Percentiles rank a stretch among this genome's conserved stretches.
Evolutionary conservation across 371 early-diverging fungal genomes (phyloP).

Genomic region (Scutellospora calospora): DNA sequence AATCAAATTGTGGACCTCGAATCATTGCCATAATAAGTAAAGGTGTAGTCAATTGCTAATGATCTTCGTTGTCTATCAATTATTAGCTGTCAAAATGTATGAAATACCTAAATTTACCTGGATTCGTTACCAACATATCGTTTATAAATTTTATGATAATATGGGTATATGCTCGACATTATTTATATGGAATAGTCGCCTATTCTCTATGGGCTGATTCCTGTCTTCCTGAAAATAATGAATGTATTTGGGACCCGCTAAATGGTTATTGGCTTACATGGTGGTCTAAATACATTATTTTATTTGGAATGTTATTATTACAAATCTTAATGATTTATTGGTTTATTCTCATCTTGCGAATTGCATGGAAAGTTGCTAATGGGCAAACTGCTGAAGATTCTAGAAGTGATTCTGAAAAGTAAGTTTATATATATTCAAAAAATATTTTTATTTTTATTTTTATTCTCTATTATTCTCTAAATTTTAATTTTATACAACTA

Average conservation of each 20-base stretch:
- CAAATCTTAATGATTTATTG: constrained; percentile 80
- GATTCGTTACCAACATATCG: constrained; percentile 64
- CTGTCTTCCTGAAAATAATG: constrained; percentile 25
- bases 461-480: background rate
- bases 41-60: background rate
- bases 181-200: constrained; percentile 65
- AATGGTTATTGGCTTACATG: constrained; percentile 36
- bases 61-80: background rate
- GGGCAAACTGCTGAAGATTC: constrained; percentile 77
- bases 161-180: constrained; percentile 77
- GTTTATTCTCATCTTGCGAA: constrained; percentile 76
- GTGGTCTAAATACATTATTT: constrained; percentile 28
- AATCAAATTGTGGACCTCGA: background rate
- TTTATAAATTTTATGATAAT: constrained; percentile 82
- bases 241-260: constrained; percentile 38
- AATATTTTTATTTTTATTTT: background rate
- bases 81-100: constrained; percentile 72
- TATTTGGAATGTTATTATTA: constrained; percentile 1
- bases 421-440: background rate
- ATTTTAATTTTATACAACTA: background rate
- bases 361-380: constrained; percentile 73
- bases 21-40: background rate
- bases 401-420: constrained; percentile 70
- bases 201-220: constrained; percentile 48
- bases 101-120: constrained; percentile 72